Evolutionary conservation across 1,139 yeast genomes (phyloP), one percentile per base, ranked within the genome.

Genomic region (Saccharomycopsis hybrid): DNA sequence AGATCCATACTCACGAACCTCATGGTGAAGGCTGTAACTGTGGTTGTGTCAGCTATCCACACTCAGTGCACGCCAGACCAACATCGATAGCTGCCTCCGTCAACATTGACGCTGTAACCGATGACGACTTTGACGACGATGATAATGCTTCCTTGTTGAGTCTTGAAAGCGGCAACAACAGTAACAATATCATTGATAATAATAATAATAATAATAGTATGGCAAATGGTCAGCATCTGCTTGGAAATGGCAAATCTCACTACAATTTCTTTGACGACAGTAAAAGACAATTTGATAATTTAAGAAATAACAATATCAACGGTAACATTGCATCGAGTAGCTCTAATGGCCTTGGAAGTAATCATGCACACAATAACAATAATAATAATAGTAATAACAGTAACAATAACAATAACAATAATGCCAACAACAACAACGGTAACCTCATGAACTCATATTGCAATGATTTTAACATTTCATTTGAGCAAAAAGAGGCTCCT

Each of bases 401-500:
- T 18, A 18, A 18, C 18, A 41, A 42, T 11, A 49, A 48, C 18
- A 40, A 60, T 33, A 54, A 52, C 13, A 46, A 57, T 36, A 55
- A 57, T 41, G n/a, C 13, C 24, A 25, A 39, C 27, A 55, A 55
- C 49, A 55, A 61, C 44, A 42, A 41, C 25, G 31, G 32, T 27
- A 46, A 42, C 27, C 18, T 18, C 18, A 45, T 45, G 29, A 44
- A 46, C 33, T 58, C 59, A 1, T 61, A 65, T 33, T 44, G 41
- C 18, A 51, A 46, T 36, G 37, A 49, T 8, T 54, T 59, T 41
- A 57, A 59, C 42, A 54, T 65, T 38, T 67, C 73, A 2, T 74
- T 78, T 54, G 83, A 80, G 58, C 78, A 76, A 48, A 71, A 70
- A 39, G 87, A 85, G 48, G 90, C 90, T 0, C 90, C 92, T 0